Evolutionary conservation across 352 stramenopile species (phyloP).

Genomic region (Phytopythium mirpurense): DNA sequence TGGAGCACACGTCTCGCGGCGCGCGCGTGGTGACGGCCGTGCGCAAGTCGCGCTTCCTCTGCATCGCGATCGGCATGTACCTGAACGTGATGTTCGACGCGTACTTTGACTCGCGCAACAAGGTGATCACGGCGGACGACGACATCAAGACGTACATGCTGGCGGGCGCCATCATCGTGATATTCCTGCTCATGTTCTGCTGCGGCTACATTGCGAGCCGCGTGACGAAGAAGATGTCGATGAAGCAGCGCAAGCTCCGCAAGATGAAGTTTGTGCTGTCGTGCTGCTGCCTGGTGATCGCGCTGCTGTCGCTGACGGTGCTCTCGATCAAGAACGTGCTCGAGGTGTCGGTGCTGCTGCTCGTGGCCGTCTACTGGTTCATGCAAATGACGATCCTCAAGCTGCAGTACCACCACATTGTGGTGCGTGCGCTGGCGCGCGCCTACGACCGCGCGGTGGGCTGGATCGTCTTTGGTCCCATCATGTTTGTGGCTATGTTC

Average conservation of each 20-base stretch:
- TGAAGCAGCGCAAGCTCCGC: slow-evolving; percentile 86
- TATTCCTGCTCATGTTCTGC: slow-evolving; percentile 72
- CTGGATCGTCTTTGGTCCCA: slow-evolving; percentile 86
- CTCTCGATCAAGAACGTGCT: slow-evolving; percentile 71
- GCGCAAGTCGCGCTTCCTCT: slow-evolving; percentile 78
- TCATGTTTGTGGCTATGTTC: slow-evolving; percentile 89
- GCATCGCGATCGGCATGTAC: slow-evolving; percentile 70
- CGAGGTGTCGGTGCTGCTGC: slow-evolving; percentile 61
- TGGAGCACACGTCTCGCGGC: slow-evolving; percentile 70
- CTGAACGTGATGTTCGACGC: slow-evolving; percentile 76
- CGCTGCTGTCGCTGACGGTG: slow-evolving; percentile 64
- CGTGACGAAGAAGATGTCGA: slow-evolving; percentile 87
- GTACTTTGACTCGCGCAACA: slow-evolving; percentile 63
- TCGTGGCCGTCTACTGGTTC: slow-evolving; percentile 83
- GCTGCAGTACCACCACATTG: slow-evolving; percentile 82
- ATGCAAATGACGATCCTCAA: slow-evolving; percentile 77
- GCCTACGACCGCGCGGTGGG: slow-evolving; percentile 72
- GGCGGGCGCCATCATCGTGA: slow-evolving; percentile 52
- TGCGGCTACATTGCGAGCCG: slow-evolving; percentile 82
- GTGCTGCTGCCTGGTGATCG: slow-evolving; percentile 61
- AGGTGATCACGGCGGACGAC: slow-evolving; percentile 46
- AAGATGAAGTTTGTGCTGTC: slow-evolving; percentile 86
- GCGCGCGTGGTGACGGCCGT: slow-evolving; percentile 64
- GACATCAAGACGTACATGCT: slow-evolving; percentile 61
- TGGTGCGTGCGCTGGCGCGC: slow-evolving; percentile 69